Evolutionary conservation across 805 yeast genomes (phyloP), one percentile per base, ranked within the genome.

Genomic region (Ogataea paraovalis): DNA sequence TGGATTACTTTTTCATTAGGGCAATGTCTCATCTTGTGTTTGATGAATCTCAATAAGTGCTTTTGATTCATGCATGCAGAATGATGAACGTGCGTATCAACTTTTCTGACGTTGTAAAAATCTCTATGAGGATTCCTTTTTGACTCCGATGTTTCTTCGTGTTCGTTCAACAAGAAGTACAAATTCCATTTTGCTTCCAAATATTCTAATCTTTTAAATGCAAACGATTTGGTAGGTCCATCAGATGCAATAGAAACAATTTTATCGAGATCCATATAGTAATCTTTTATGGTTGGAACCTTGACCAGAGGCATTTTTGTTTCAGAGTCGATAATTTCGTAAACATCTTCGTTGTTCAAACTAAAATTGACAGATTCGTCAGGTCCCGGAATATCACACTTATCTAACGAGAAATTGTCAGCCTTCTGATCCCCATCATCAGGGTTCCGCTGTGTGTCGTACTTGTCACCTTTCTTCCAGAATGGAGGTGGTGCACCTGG

Each of bases 1-100:
- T 78, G 84, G 43, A 95, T 94, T 13, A 94, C 99, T 52, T 86
- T 84, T 64, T 95, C 97, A 55, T 88, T 78, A 2, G 96, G 91
- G 41, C 73, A 71, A 50, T 88, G 87, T 70, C 92, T 89, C 69
- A 94, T 82, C 70, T 94, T 94, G 65, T 90, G 88, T 69, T 94
- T 94, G 67, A 94, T 94, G 66, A 88, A 94, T 59, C 99, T 83
- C 55, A 94, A 73, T 59, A 94, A 72, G 70, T 94, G 99, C 68
- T 94, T 94, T 70, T 94, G 99, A 62, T 95, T 95, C 98, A 95
- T 95, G 67, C 97, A 91, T 10, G 99, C 99, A 9, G 97, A 87
- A 66, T 95, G 99, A 66, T 94, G 99, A 58, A 94, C 96, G 74
- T 94, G 99, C 18, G 98, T 94, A 64, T 92, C 99, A 34, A 94